Evolutionary conservation across 306 rosid genomes (phyloP).

Genomic region (Cajanus cajan): DNA sequence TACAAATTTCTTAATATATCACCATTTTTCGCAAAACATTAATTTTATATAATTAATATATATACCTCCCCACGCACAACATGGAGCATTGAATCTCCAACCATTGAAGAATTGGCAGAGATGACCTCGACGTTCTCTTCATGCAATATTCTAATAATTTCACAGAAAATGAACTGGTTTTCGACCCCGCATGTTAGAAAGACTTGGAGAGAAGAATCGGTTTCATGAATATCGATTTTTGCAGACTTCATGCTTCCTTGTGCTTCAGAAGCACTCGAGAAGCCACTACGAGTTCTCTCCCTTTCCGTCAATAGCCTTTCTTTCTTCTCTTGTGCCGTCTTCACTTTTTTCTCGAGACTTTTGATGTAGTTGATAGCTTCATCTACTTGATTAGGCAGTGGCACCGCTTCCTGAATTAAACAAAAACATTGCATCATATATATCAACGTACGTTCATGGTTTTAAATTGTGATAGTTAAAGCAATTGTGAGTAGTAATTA

Average conservation of each 20-base stretch:
- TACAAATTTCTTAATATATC: not conserved
- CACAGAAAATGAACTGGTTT: constrained; percentile 49
- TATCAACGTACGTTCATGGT: not conserved
- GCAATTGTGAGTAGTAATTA: too few relatives aligned
- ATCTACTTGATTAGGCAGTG: constrained; percentile 56
- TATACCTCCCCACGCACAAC: constrained; percentile 58
- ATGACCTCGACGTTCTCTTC: constrained; percentile 52
- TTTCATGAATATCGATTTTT: constrained; percentile 52
- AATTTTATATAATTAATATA: not conserved
- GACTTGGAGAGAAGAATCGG: constrained; percentile 50
- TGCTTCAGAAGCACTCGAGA: not conserved
- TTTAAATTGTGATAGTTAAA: too few relatives aligned
- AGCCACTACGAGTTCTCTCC: not conserved
- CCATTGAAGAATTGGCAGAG: constrained; percentile 40
- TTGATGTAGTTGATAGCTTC: constrained; percentile 58
- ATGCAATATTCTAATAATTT: constrained; percentile 51
- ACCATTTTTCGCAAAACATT: too few relatives aligned
- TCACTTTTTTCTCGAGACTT: constrained; percentile 49
- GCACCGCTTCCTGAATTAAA: constrained; percentile 37
- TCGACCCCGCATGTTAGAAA: constrained; percentile 50
- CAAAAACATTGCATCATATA: not conserved
- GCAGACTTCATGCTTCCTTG: constrained; percentile 34
- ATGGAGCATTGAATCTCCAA: constrained; percentile 33
- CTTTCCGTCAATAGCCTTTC: constrained; percentile 26
- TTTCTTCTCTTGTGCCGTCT: constrained; percentile 40